Base-by-base conservation (phyloP, 371 early-diverging fungal genomes). In the Haplosporangium sp. region DNA sequence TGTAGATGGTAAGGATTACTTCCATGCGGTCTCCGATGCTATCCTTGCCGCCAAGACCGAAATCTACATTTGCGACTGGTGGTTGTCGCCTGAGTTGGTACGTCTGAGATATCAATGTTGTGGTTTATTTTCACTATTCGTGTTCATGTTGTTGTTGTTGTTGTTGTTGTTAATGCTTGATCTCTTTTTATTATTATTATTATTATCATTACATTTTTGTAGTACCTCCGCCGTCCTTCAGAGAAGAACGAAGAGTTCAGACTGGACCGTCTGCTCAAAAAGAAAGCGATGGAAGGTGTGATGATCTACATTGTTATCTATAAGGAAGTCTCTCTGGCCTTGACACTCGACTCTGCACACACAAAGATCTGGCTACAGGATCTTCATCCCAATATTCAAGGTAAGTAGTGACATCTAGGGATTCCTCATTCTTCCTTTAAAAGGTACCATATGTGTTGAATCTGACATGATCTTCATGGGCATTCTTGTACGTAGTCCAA, bases 11-110 rank as follows among this genome's bases (percentile, higher is more conserved):
- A 89, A 91, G 64, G 92, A 92, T 67, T 96, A 96, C 73, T 94
- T 94, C 68, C 87, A 87, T 74, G 92, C 91, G 29, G 86, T 95
- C 8, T 88, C 93, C 6, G 93, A 94, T 62, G 92, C 94, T 21
- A 86, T 97, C 67, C 84, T 89, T 64, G 83, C 84, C 40, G 96
- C 97, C 45, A 86, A 87, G 40, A 85, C 87, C 38, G 86, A 84
- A 64, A 92, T 96, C 51, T 96, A 92, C 79, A 95, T 97, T 69
- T 88, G 87, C 43, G 98, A 95, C 81, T 98, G 98, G 98, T 97
- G 96, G 94, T 82, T 95, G 37, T 86, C 90, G n/a, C 95, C 95
- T 21, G 93, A 95, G 62, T 65, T 95, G 85, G 90, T 89, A 85
- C 82, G 42, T 59, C 87, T 41, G 67, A 65, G 41, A 84, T 86